Base-by-base conservation (phyloP, 2,329 filamentous ascomycete genomes). In the Dactylellina sp. region DNA sequence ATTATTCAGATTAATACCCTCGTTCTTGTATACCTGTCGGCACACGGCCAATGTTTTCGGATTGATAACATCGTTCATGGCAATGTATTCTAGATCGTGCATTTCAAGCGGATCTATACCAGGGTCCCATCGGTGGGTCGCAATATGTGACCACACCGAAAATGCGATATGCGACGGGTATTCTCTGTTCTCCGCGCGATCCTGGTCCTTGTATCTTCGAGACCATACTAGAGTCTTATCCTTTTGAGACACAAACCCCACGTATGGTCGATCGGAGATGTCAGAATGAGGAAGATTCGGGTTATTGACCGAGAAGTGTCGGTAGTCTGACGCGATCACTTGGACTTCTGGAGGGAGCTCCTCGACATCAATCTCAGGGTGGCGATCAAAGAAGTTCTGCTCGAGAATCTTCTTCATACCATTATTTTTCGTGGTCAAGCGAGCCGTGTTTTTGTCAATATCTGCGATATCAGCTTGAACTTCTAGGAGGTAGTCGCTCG, bases 11-110 rank as follows among this genome's bases (percentile, higher is more conserved):
- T 57, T 50, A 5, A 65, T 57, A 1, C 50, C 62, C 16, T 65
- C 50, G 32, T 55, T 50, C 20, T 57, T 56, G 28, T 57, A 65
- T 3, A 55, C 32, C 16, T 57, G 62, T 14, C 62, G 52, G 28
- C 62, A 65, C 24, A 65, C 62, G 24, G 44, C 40, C 7, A 40
- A 52, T 2, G 62, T 65, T 24, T 65, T 47, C 1, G 50, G 62
- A 16, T 65, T 65, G 25, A 65, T 50, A 32, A 65, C 62, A 39
- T 65, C 62, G 32, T 65, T 65, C 50, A 65, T 65, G 12, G 52
- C 62, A 22, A 65, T 65, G 22, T 65, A 65, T 40, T 65, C 50
- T 16, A 65, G 28, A 25, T 65, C 62, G n/a, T 65, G 52, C 7
- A 65, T 40, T 39, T 65, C 14, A 6, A 65, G 24, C 1, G 62